Conservation (phyloP, 495 filamentous ascomycete genomes). For the Hypoxylon rickii region DNA sequence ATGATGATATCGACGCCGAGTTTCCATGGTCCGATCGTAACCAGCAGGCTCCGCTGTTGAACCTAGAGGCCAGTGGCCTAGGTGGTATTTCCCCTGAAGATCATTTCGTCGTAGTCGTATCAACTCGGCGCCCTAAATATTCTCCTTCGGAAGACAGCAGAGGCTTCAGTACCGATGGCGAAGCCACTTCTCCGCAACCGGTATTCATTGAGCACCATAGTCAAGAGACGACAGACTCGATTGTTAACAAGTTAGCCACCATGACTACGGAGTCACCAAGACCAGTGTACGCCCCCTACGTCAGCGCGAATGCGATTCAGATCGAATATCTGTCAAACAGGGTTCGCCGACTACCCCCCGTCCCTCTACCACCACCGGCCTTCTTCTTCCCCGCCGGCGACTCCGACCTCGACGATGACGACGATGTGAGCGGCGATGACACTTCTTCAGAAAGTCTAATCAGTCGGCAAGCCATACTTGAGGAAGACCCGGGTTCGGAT, state of each 20-base stretch:
- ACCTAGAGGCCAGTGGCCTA: constrained; percentile 65
- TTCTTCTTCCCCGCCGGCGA: constrained; percentile 47
- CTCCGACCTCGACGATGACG: constrained; percentile 33
- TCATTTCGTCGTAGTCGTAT: constrained; percentile 65
- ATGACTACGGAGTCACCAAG: constrained; percentile 45
- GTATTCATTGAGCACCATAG: constrained; percentile 1
- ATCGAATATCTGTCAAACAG: constrained; percentile 44
- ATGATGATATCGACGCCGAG: constrained; percentile 39
- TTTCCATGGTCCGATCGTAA: constrained; percentile 45
- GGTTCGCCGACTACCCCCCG: constrained; percentile 43
- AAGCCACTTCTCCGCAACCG: no score
- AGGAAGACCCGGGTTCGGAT: constrained; percentile 33
- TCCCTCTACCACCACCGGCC: constrained; percentile 49
- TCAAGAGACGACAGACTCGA: constrained; percentile 29
- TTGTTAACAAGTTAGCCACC: constrained; percentile 42
- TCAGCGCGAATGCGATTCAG: constrained; percentile 9
- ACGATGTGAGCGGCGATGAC: constrained; percentile 34
- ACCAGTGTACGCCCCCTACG: constrained; percentile 1
- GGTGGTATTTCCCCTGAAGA: constrained; percentile 69
- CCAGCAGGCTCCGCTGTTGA: constrained; percentile 25
- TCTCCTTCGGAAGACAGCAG: constrained; percentile 1
- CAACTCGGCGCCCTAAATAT: constrained; percentile 48
- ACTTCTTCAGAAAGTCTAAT: constrained; percentile 37
- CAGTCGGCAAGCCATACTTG: constrained; percentile 35
- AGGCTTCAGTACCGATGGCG: constrained; percentile 18